A percentile compares a stretch with the other conserved stretches of the same genome.
phyloP scores from a whole-genome alignment of 1,139 yeast species.

The Pichia sp. region DNA sequence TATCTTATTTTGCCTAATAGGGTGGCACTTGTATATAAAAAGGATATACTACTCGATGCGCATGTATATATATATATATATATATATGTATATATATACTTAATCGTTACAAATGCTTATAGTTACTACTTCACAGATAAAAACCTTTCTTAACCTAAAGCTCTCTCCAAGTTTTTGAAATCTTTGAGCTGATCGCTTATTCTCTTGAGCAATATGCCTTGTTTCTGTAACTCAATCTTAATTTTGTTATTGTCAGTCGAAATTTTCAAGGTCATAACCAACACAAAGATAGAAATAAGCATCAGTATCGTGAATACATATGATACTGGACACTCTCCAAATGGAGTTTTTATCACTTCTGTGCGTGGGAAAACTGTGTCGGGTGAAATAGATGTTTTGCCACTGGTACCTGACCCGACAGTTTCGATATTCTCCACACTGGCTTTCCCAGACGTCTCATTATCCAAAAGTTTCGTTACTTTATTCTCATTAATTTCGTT shows the following conservation, averaged over 20 bases:
- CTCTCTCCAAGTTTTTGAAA: neutral
- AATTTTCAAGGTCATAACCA: neutral
- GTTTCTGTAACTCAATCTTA: neutral
- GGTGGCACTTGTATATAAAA: slow-evolving; percentile 2
- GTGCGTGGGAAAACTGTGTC: neutral
- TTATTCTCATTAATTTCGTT: neutral
- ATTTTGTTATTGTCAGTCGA: neutral
- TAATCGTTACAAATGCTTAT: neutral
- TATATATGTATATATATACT: neutral
- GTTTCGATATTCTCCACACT: neutral
- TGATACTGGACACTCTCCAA: neutral
- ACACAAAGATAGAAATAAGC: neutral
- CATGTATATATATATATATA: slow-evolving; percentile 1
- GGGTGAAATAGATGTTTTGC: neutral
- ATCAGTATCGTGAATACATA: neutral
- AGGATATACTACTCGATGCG: slow-evolving; percentile 4
- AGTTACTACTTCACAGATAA: neutral
- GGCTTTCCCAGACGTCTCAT: neutral
- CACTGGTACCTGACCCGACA: neutral
- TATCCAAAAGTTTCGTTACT: neutral
- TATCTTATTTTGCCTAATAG: slow-evolving; percentile 1
- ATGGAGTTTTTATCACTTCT: neutral
- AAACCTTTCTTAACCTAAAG: too few relatives aligned
- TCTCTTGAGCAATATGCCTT: neutral
- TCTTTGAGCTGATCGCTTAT: neutral